Evolutionary conservation across 2,329 filamentous ascomycete genomes (phyloP), one percentile per base, ranked within the genome.

Genomic region (Sporothrix dimorphospora): DNA sequence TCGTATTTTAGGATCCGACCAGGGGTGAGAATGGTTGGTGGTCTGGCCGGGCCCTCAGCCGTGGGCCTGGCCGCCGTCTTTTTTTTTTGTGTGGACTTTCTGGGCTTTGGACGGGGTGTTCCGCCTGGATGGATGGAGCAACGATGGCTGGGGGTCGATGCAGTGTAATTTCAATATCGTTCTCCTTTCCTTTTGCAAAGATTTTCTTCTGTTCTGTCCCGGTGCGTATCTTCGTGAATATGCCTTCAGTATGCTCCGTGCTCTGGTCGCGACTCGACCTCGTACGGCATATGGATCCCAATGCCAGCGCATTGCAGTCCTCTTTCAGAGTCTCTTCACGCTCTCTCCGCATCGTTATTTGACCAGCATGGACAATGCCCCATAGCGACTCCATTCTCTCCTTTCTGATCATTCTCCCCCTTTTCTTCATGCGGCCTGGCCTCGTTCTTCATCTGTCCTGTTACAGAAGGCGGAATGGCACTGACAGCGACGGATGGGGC

Each of bases 381-480:
- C 63, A 66, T 66, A 49, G 19, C 16, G 24, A 12, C 14, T 42
- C 55, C 59, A 45, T 63, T 42, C 19, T 42, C 42, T n/a, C 42
- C 38, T 66, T 21, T 24, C n/a, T 65, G 21, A 11, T 12, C 12
- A 6, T 63, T 21, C 21, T 16, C 38, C 40, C 40, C 59, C 38
- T 27, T 57, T 57, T 57, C 19, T 61, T 38, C 55, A 61, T 21
- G 16, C 30, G 55, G 55, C 14, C 30, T 40, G 55, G 55, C 5
- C 12, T 66, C 14, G 40, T 66, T 38, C 7, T 65, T 67, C 45
- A 34, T 34, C 45, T n/a, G 45, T 47, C 61, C 61, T 47, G 40
- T 66, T 30, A 66, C 61, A 66, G 61, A 66, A 30, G 40, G 40
- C 61, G 61, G 61, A 66, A 66, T 24, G 38, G n/a, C 61, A 49